A percentile compares a stretch with the other conserved stretches of the same genome.
Conservation (phyloP, 148 eudicot species). For the Vaccinium corymbosum region DNA sequence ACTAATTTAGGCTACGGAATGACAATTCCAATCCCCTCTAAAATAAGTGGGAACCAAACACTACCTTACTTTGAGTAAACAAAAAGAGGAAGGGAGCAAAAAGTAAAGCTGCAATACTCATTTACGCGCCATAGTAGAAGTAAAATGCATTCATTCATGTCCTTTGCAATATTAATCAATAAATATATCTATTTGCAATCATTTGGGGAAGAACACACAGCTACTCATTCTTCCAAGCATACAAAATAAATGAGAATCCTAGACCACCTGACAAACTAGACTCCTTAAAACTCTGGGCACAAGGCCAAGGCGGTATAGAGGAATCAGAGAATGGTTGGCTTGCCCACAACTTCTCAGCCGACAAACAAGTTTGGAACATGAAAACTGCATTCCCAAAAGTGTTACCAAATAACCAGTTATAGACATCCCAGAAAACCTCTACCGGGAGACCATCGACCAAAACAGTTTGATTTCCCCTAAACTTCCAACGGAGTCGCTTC, state of each 20-base stretch:
- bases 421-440: slow-evolving; percentile 51
- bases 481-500: slow-evolving; percentile 46
- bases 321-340: slow-evolving; percentile 19
- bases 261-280: slow-evolving; percentile 27
- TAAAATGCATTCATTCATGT: slow-evolving; percentile 8
- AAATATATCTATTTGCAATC: slow-evolving; percentile 7
- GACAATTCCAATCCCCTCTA: neutral
- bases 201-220: neutral
- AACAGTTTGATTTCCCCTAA: slow-evolving; percentile 42
- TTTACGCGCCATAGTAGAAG: neutral
- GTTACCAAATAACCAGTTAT: slow-evolving; percentile 41
- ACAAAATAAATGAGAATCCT: slow-evolving; percentile 43
- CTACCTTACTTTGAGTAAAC: neutral
- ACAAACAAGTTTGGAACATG: slow-evolving; percentile 43
- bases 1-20: neutral
- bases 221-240: slow-evolving; percentile 58
- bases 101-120: neutral
- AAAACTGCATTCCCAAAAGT: slow-evolving; percentile 37
- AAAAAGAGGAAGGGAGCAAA: neutral
- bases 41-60: neutral
- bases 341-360: slow-evolving; percentile 45
- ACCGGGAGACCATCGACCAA: slow-evolving; percentile 47
- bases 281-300: slow-evolving; percentile 30
- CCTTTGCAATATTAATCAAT: slow-evolving; percentile 9
- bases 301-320: slow-evolving; percentile 18